Evolutionary conservation across 345 rosid species (phyloP).

Genomic region (Euphorbia peplus): DNA sequence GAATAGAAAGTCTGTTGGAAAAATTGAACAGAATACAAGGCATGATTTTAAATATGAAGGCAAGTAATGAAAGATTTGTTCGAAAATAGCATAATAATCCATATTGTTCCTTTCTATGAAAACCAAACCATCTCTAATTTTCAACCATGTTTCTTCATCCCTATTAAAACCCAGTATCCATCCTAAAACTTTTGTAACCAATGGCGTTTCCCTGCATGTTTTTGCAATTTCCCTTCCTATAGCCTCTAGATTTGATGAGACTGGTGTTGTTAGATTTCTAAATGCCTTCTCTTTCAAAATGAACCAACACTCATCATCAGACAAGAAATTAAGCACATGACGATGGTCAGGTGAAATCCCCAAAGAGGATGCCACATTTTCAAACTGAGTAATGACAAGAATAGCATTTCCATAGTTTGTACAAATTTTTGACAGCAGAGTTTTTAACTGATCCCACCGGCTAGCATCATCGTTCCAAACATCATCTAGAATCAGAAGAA

Average conservation of each 20-base stretch:
- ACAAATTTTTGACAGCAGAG: not conserved
- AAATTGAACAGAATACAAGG: slow-evolving; percentile 10
- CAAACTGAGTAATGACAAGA: slow-evolving; percentile 17
- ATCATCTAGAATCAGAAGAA: too few species aligned
- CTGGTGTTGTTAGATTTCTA: not conserved
- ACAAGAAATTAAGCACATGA: not conserved
- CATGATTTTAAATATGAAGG: slow-evolving; percentile 2
- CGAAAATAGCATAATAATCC: slow-evolving; percentile 7
- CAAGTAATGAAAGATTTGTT: slow-evolving; percentile 9
- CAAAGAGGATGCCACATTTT: slow-evolving; percentile 8
- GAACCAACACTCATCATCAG: slow-evolving; percentile 18
- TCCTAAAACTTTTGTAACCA: slow-evolving; percentile 8
- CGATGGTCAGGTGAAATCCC: not conserved
- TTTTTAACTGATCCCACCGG: slow-evolving; percentile 11
- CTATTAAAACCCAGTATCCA: not conserved
- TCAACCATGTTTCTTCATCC: not conserved
- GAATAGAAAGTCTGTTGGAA: not conserved
- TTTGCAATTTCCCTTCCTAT: too few species aligned
- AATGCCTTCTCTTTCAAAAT: slow-evolving; percentile 10
- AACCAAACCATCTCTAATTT: slow-evolving; percentile 4
- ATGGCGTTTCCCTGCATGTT: slow-evolving; percentile 23
- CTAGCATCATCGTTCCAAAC: slow-evolving; percentile 17
- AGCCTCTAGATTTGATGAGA: not conserved
- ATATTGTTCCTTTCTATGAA: not conserved
- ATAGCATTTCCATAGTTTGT: not conserved